phyloP scores from a whole-genome alignment of 345 rosid genomes.

The Hypericum androsaemum region DNA sequence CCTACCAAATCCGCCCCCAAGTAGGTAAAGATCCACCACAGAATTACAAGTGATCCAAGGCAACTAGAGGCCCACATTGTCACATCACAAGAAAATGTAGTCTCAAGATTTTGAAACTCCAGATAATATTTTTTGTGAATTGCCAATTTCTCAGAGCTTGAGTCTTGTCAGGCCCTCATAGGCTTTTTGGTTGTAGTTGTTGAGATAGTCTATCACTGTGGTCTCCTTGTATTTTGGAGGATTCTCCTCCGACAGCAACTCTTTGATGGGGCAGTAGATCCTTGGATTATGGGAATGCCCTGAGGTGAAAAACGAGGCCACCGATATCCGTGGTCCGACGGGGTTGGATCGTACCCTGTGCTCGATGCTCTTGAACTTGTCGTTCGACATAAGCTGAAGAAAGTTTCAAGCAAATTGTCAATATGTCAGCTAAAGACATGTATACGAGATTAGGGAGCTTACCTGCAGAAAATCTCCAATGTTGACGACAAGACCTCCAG shows the following conservation, averaged over 20 bases:
- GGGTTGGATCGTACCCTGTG: background rate
- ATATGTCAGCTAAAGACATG: background rate
- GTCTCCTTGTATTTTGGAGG: conserved; percentile 2
- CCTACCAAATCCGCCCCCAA: no score
- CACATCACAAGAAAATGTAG: no score
- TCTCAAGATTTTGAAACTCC: no score
- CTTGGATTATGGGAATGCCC: background rate
- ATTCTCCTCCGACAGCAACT: background rate
- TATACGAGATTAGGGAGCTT: background rate
- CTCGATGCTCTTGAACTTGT: background rate
- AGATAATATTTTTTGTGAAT: no score
- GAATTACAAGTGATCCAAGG: no score
- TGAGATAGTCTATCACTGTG: background rate
- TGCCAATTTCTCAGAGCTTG: background rate
- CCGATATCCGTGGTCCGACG: background rate
- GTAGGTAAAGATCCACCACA: no score
- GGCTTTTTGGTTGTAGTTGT: background rate
- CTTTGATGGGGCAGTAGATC: background rate
- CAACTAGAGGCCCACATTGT: no score
- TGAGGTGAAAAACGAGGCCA: background rate
- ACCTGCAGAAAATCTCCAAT: background rate
- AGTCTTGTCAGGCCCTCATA: background rate
- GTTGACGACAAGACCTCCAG: background rate
- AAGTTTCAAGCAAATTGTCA: background rate
- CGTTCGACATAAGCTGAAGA: background rate